A percentile compares a stretch with the other conserved stretches of the same genome.
Evolutionary conservation across 352 stramenopile species (phyloP).

Genomic region (Lagenidium giganteum): DNA sequence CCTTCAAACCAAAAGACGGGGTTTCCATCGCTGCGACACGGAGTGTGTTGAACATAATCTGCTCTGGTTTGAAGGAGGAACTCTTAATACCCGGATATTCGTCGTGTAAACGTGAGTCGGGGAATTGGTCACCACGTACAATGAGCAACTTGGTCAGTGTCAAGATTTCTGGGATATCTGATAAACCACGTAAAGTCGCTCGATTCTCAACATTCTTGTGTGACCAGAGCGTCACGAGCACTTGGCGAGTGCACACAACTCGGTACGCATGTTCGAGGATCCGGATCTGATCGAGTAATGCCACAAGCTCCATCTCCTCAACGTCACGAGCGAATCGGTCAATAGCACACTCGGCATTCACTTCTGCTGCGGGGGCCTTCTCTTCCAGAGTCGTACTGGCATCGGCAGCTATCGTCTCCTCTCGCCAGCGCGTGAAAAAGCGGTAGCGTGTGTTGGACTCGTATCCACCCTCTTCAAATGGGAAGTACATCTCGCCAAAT

Average conservation of each 20-base stretch:
- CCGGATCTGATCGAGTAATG: constrained; percentile 7
- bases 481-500: constrained; percentile 86
- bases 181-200: neutral
- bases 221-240: constrained; percentile 5
- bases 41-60: too few species aligned
- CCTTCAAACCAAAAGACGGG: neutral
- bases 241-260: constrained; percentile 6
- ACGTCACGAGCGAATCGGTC: constrained; percentile 3
- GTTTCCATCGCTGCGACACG: neutral
- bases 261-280: constrained; percentile 9
- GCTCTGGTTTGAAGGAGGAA: too few species aligned
- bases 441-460: constrained; percentile 37
- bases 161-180: constrained; percentile 17
- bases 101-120: neutral
- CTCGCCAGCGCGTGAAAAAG: constrained; percentile 18
- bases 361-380: neutral
- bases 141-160: constrained; percentile 44
- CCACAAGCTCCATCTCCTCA: constrained; percentile 6
- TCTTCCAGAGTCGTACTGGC: neutral
- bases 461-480: constrained; percentile 76
- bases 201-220: neutral
- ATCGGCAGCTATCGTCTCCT: neutral
- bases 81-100: constrained; percentile 1
- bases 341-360: too few species aligned
- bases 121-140: constrained; percentile 46